Conservation (phyloP, 1,284 basidiomycete genomes). For the Microbotryomycetes sp. region DNA sequence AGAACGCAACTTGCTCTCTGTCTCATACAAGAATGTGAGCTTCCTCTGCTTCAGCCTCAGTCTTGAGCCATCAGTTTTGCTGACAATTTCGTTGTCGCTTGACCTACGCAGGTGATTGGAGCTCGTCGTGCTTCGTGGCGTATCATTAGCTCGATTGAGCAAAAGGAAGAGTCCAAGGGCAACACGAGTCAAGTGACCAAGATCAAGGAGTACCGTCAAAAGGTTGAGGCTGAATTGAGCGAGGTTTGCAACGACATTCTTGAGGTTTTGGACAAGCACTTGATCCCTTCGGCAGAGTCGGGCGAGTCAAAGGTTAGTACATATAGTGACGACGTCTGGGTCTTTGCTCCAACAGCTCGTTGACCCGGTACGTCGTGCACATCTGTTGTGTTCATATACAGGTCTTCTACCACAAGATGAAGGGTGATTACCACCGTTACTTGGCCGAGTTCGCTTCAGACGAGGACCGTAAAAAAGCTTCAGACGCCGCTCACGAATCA, state of each 20-base stretch:
- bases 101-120: slow-evolving; percentile 57
- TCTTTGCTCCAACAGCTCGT: too few relatives aligned
- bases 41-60: neutral
- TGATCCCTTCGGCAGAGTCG: slow-evolving; percentile 94
- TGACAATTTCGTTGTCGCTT: slow-evolving; percentile 42
- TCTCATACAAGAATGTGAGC: slow-evolving; percentile 98
- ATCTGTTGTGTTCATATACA: neutral
- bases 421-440: slow-evolving; percentile 99
- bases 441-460: slow-evolving; percentile 99
- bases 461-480: slow-evolving; percentile 82
- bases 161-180: slow-evolving; percentile 99
- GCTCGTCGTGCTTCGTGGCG: slow-evolving; percentile 98
- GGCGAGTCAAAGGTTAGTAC: slow-evolving; percentile 76
- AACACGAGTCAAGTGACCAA: slow-evolving; percentile 95
- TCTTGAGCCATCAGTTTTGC: neutral
- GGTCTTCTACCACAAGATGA: slow-evolving; percentile 99
- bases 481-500: slow-evolving; percentile 97
- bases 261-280: slow-evolving; percentile 96
- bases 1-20: slow-evolving; percentile 97
- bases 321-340: neutral
- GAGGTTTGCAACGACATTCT: slow-evolving; percentile 98
- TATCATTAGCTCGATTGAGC: slow-evolving; percentile 98
- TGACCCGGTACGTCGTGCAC: too few relatives aligned
- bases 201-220: slow-evolving; percentile 98
- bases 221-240: slow-evolving; percentile 92